Conservation (phyloP, 163 green algal genomes). For the Chloromonas sp. region DNA sequence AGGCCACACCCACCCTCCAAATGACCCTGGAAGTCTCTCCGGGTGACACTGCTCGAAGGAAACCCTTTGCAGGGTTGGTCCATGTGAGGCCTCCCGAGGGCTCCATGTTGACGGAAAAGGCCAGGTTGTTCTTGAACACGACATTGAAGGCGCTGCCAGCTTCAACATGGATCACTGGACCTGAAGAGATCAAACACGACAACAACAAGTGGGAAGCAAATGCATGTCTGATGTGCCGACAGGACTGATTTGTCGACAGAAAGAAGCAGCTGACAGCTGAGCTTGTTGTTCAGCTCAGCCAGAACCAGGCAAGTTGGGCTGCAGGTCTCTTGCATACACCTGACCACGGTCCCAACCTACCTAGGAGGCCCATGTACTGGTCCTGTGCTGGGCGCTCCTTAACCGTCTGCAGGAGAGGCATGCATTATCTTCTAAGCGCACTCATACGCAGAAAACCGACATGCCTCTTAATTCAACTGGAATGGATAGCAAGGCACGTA, state of each 20-base stretch:
- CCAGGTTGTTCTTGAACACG: constrained; percentile 7
- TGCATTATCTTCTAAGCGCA: not conserved
- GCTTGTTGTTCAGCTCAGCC: too few relatives aligned
- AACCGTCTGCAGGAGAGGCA: not conserved
- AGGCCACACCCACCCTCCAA: not conserved
- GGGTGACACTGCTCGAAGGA: not conserved
- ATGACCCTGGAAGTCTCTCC: not conserved
- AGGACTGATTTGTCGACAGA: too few relatives aligned
- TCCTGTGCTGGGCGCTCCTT: not conserved
- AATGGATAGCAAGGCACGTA: too few relatives aligned
- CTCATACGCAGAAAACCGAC: not conserved
- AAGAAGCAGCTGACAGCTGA: not conserved
- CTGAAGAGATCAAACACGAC: not conserved
- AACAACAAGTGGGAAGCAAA: too few relatives aligned
- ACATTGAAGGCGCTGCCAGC: constrained; percentile 12
- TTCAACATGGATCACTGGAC: constrained; percentile 13
- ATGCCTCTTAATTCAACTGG: not conserved
- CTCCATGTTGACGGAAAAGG: constrained; percentile 20
- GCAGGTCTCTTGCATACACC: not conserved
- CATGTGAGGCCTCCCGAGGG: not conserved
- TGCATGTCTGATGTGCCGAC: too few relatives aligned
- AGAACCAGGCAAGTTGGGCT: too few relatives aligned
- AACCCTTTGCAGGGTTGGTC: not conserved
- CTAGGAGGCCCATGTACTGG: not conserved
- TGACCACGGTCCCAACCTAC: not conserved